phyloP scores from a whole-genome alignment of 148 eudicot genomes.

The Fallopia convolvulus region DNA sequence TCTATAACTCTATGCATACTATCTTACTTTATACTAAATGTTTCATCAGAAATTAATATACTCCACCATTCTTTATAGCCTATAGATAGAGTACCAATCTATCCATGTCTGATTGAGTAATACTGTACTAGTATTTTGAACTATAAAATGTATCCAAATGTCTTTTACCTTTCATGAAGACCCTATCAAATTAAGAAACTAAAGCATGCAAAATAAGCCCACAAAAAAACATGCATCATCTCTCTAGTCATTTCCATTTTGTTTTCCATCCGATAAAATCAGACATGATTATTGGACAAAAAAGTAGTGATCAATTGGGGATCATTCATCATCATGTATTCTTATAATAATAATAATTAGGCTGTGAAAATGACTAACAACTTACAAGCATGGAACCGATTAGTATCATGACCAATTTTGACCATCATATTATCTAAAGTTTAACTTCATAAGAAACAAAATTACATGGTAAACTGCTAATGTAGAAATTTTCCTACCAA shows the following conservation, averaged over 20 bases:
- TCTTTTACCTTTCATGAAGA: not conserved
- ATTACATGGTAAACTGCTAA: not conserved
- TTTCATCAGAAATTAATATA: not conserved
- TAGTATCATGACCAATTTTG: not conserved
- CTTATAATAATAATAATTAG: not conserved
- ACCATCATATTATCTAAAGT: not conserved
- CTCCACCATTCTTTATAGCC: not conserved
- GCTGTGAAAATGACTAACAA: not conserved
- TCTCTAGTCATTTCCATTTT: not conserved
- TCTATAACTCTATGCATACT: not conserved
- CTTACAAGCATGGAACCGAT: not conserved
- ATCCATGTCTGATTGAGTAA: not conserved
- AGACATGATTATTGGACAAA: not conserved
- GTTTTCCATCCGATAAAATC: not conserved
- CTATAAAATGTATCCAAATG: not conserved
- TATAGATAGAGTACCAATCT: not conserved
- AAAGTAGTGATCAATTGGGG: not conserved
- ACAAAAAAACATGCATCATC: not conserved
- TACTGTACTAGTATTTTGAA: too few species aligned
- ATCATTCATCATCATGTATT: not conserved
- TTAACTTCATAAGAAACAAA: not conserved
- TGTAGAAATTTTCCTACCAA: not conserved
- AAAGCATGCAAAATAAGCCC: not conserved
- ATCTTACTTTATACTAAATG: not conserved
- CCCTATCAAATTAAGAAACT: too few species aligned